Evolutionary conservation across 352 stramenopile genomes (phyloP).

Genomic region (Phytophthora rubi): DNA sequence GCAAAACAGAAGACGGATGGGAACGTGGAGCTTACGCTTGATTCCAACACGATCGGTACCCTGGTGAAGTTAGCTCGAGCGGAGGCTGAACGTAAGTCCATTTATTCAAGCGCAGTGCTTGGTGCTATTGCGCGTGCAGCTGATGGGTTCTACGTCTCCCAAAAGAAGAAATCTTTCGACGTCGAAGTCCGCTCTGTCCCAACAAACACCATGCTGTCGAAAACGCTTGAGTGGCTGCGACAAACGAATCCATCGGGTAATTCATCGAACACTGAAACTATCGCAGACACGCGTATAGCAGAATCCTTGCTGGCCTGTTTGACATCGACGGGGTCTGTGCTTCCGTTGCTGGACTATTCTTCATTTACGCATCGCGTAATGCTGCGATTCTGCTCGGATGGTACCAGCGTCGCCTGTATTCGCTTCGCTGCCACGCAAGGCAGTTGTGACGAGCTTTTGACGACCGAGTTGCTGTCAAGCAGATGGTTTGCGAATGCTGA

Average conservation of each 20-base stretch:
- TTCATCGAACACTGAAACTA: background rate
- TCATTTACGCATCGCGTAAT: slow-evolving; percentile 38
- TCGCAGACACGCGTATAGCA: slow-evolving; percentile 13
- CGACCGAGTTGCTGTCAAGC: slow-evolving; percentile 27
- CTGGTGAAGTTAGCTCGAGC: slow-evolving; percentile 35
- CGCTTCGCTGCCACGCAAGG: slow-evolving; percentile 45
- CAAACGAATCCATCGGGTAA: slow-evolving; percentile 25
- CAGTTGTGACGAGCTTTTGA: slow-evolving; percentile 43
- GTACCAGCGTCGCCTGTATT: slow-evolving; percentile 36
- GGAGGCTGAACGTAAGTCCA: background rate
- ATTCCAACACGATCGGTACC: slow-evolving; percentile 20
- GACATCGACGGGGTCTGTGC: slow-evolving; percentile 20
- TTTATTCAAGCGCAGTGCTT: slow-evolving; percentile 24
- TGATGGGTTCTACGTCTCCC: slow-evolving; percentile 44
- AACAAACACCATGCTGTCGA: slow-evolving; percentile 33
- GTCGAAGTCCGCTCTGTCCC: slow-evolving; percentile 46
- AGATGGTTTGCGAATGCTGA: slow-evolving; percentile 31
- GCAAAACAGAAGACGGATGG: background rate
- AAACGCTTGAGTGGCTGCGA: slow-evolving; percentile 43
- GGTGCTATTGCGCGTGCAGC: slow-evolving; percentile 40
- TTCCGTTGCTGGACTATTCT: slow-evolving; percentile 44
- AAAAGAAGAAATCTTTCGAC: slow-evolving; percentile 64
- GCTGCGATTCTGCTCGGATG: slow-evolving; percentile 34
- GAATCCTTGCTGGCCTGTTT: slow-evolving; percentile 40
- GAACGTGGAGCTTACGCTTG: slow-evolving; percentile 32